These are phyloP conservation scores for Schoenoplectus triqueter DNA, from an alignment of 202 grass and related monocot genomes.

Conservation along the genomic window DNA sequence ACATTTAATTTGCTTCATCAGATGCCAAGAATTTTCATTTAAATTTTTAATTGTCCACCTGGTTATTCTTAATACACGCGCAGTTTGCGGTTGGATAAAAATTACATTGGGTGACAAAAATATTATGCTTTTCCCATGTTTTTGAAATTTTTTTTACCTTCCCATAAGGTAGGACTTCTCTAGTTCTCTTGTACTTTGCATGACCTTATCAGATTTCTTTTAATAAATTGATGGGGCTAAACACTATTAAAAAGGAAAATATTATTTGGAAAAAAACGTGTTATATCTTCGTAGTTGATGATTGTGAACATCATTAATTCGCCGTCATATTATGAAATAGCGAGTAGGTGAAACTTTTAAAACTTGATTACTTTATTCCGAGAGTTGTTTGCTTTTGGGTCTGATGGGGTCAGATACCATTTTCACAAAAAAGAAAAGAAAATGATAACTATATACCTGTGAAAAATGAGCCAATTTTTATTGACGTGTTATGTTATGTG, in stretches of 20 bases:
- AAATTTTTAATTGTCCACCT: not conserved
- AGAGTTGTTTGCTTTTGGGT: not conserved
- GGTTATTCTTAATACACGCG: not conserved
- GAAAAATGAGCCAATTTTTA: not conserved
- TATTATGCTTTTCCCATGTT: not conserved
- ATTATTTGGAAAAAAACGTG: not conserved
- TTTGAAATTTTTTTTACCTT: not conserved
- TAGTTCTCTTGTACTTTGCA: slow-evolving; percentile 14
- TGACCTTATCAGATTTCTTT: slow-evolving; percentile 16
- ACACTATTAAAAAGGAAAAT: not conserved
- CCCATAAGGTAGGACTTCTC: not conserved
- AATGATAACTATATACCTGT: not conserved
- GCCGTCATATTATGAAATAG: not conserved
- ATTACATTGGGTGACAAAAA: not conserved
- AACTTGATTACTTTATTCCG: not conserved
- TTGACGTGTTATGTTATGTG: not conserved
- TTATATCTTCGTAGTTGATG: not conserved
- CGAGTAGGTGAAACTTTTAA: not conserved
- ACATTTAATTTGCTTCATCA: not conserved
- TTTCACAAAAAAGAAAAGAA: not conserved
- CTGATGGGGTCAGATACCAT: not conserved
- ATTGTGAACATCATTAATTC: not conserved
- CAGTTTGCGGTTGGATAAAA: not conserved
- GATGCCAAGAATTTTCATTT: not conserved
- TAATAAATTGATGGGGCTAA: not conserved